Percentiles rank a stretch among this genome's conserved stretches.
These are phyloP conservation scores for Termitomyces sp. DNA, from an alignment of 768 basidiomycete genomes.

Conservation along the genomic window DNA sequence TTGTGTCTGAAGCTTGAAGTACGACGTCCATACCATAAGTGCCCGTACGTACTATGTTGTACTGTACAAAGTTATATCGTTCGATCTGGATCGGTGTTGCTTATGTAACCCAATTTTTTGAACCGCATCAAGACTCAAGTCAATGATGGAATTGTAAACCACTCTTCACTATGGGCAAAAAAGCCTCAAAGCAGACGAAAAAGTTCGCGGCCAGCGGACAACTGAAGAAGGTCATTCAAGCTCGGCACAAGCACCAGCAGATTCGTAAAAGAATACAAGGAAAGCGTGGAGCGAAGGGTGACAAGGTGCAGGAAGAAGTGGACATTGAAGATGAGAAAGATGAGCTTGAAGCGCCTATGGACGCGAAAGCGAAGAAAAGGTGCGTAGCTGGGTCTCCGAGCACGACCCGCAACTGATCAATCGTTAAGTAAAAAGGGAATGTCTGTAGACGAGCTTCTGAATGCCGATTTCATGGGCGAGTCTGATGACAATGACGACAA, in stretches of 20 bases:
- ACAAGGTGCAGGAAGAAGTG: conserved; percentile 27
- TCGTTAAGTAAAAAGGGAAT: conserved; percentile 42
- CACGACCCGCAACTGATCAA: background rate
- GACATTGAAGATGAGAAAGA: conserved; percentile 31
- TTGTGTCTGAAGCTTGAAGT: too few species aligned
- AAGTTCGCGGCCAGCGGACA: conserved; percentile 89
- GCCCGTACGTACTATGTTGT: too few species aligned
- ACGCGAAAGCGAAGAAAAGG: conserved; percentile 14
- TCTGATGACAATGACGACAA: conserved; percentile 45
- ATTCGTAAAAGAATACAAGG: conserved; percentile 66
- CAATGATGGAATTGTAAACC: background rate
- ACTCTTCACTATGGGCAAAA: conserved; percentile 41
- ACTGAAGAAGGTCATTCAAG: conserved; percentile 82
- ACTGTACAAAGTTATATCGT: too few species aligned
- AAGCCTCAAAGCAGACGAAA: conserved; percentile 75
- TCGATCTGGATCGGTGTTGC: background rate
- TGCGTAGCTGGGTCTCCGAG: background rate
- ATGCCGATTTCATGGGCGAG: conserved; percentile 67
- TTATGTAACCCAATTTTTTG: conserved; percentile 16
- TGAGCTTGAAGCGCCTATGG: conserved; percentile 22
- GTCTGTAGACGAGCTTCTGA: conserved; percentile 77
- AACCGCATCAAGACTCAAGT: too few species aligned
- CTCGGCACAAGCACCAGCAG: conserved; percentile 78
- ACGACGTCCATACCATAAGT: too few species aligned
- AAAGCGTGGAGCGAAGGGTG: conserved; percentile 44